phyloP scores from a whole-genome alignment of 2,329 filamentous ascomycete genomes.

The Sporothrix mexicana region DNA sequence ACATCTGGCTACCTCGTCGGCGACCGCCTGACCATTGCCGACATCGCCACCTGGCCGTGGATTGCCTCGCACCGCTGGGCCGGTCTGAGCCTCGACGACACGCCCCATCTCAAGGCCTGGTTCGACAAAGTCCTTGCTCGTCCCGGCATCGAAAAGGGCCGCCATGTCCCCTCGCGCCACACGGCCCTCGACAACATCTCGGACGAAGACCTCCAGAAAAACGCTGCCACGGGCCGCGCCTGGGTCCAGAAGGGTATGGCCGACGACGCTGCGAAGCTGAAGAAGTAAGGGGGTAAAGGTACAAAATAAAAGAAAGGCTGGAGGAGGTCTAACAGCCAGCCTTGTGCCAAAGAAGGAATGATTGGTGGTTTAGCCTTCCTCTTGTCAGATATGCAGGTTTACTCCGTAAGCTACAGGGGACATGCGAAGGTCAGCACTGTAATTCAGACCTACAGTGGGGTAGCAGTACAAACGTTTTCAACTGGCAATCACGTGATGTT shows the following conservation, averaged over 20 bases:
- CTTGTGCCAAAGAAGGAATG: neutral
- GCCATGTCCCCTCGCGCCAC: conserved; percentile 68
- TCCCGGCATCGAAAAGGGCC: conserved; percentile 74
- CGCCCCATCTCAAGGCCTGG: conserved; percentile 79
- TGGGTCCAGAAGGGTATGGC: conserved; percentile 73
- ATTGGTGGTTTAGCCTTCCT: neutral
- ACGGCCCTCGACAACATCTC: conserved; percentile 57
- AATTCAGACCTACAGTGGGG: conserved; percentile 12
- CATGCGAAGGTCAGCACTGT: conserved; percentile 16
- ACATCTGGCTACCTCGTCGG: conserved; percentile 67
- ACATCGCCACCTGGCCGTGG: conserved; percentile 84
- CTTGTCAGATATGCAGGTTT: neutral
- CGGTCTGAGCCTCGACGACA: conserved; percentile 73
- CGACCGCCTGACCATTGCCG: conserved; percentile 73
- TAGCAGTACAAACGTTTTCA: too few relatives aligned
- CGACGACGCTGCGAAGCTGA: conserved; percentile 56
- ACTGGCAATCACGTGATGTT: too few relatives aligned
- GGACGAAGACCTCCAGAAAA: conserved; percentile 57
- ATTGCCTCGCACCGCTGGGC: conserved; percentile 64
- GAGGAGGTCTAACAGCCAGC: neutral
- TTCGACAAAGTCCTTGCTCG: conserved; percentile 71
- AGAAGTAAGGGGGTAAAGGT: neutral
- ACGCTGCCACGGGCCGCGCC: conserved; percentile 53
- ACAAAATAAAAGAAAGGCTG: neutral
- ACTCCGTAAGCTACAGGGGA: neutral